These are phyloP conservation scores for Elsinoe fawcettii DNA, from an alignment of 2,329 filamentous ascomycete genomes.

Conservation along the genomic window DNA sequence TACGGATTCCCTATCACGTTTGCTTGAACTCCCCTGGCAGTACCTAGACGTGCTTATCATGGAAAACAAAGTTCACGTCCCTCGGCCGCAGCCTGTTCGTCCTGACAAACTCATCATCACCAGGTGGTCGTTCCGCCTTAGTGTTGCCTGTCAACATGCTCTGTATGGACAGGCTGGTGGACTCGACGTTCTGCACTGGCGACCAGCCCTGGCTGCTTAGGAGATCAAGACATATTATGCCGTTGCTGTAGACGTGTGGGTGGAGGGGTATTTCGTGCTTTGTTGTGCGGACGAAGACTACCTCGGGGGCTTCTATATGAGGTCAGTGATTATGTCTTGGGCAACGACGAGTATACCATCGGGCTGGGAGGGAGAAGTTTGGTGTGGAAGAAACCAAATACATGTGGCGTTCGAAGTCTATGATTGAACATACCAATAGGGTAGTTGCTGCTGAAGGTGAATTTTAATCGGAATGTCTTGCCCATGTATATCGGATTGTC, in stretches of 20 bases:
- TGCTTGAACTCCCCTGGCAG: background rate
- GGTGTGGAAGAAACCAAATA: background rate
- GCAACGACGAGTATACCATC: too few species aligned
- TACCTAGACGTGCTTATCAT: slow-evolving; percentile 61
- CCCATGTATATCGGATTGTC: slow-evolving; percentile 77
- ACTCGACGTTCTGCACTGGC: slow-evolving; percentile 94
- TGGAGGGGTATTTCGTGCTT: slow-evolving; percentile 73
- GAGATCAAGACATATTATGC: slow-evolving; percentile 94
- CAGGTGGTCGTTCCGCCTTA: slow-evolving; percentile 81
- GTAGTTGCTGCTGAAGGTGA: slow-evolving; percentile 75
- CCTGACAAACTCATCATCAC: slow-evolving; percentile 81
- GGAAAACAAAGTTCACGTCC: slow-evolving; percentile 90
- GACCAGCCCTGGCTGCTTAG: slow-evolving; percentile 86
- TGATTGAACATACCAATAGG: slow-evolving; percentile 64
- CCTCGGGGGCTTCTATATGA: slow-evolving; percentile 79
- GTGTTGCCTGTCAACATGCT: slow-evolving; percentile 96
- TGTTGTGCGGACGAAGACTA: slow-evolving; percentile 67
- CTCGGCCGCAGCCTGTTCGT: slow-evolving; percentile 70
- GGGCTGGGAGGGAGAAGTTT: too few species aligned
- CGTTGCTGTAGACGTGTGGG: slow-evolving; percentile 96
- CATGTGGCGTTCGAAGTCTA: background rate
- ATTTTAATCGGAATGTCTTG: slow-evolving; percentile 76
- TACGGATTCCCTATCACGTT: too few species aligned
- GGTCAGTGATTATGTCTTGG: too few species aligned
- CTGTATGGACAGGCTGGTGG: slow-evolving; percentile 92